These are phyloP conservation scores for Rhizopogon vinicolor DNA, from an alignment of 768 basidiomycete species.

Conservation along the genomic window DNA sequence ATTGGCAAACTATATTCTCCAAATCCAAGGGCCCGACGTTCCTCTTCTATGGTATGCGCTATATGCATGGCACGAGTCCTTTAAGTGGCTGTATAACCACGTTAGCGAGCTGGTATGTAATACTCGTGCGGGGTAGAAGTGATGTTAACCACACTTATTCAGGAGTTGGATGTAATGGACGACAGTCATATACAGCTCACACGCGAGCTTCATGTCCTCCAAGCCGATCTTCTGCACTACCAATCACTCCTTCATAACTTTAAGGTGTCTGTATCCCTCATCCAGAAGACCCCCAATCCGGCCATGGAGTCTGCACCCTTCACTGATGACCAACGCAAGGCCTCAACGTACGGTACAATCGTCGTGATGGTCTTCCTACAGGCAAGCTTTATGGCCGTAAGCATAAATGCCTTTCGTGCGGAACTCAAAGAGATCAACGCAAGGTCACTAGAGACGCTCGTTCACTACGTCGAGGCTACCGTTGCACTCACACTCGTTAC, in stretches of 20 bases:
- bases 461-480: conserved; percentile 36
- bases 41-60: conserved; percentile 57
- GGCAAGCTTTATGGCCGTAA: conserved; percentile 38
- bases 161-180: conserved; percentile 43
- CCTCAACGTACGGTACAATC: conserved; percentile 31
- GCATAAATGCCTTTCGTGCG: not conserved
- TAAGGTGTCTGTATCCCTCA: conserved; percentile 43
- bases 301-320: conserved; percentile 30
- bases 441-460: conserved; percentile 27
- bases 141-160: not conserved
- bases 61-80: conserved; percentile 59
- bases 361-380: conserved; percentile 61
- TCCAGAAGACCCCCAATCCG: conserved; percentile 45
- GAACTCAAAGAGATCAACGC: conserved; percentile 35
- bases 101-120: conserved; percentile 45
- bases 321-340: not conserved
- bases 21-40: conserved; percentile 46
- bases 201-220: conserved; percentile 49
- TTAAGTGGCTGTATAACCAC: conserved; percentile 47
- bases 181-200: conserved; percentile 41
- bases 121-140: not conserved
- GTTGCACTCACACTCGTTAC: conserved; percentile 44
- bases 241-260: conserved; percentile 51
- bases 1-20: conserved; percentile 22
- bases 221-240: conserved; percentile 56